Percentiles rank a stretch among this genome's conserved stretches.
Evolutionary conservation across 768 basidiomycete genomes (phyloP).

Genomic region (Russula virescens): DNA sequence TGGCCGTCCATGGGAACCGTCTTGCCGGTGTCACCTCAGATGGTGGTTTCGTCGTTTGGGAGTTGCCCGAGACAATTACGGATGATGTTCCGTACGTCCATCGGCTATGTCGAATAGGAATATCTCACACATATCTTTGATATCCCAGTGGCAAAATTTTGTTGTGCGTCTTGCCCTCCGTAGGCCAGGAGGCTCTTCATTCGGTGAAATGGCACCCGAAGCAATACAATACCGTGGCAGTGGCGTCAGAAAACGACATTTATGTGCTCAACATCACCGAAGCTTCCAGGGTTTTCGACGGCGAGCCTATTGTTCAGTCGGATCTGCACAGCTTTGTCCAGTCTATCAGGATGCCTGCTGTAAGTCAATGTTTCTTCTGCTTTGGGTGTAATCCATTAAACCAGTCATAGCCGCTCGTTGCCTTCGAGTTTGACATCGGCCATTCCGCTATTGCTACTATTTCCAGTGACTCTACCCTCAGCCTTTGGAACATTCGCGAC

Average conservation of each 20-base stretch:
- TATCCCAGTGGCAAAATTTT: slow-evolving; percentile 53
- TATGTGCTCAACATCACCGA: slow-evolving; percentile 69
- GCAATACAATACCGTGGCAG: slow-evolving; percentile 70
- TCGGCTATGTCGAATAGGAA: not conserved
- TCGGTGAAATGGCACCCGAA: slow-evolving; percentile 89
- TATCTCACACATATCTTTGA: slow-evolving; percentile 11
- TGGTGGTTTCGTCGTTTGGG: slow-evolving; percentile 87
- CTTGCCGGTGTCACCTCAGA: slow-evolving; percentile 84
- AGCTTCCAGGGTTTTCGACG: slow-evolving; percentile 53
- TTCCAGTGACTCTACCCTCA: slow-evolving; percentile 74
- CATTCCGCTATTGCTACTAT: slow-evolving; percentile 77
- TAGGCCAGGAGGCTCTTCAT: slow-evolving; percentile 56
- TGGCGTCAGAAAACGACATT: slow-evolving; percentile 73
- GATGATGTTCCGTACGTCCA: slow-evolving; percentile 77
- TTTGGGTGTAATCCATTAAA: not conserved
- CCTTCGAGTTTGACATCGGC: slow-evolving; percentile 78
- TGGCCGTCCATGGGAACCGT: slow-evolving; percentile 79
- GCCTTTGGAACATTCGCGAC: slow-evolving; percentile 78
- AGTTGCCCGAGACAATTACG: slow-evolving; percentile 73
- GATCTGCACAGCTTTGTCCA: slow-evolving; percentile 66
- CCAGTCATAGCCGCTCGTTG: slow-evolving; percentile 56
- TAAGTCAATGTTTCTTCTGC: slow-evolving; percentile 36
- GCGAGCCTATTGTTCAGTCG: slow-evolving; percentile 60
- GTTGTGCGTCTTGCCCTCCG: slow-evolving; percentile 62
- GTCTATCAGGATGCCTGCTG: slow-evolving; percentile 63